phyloP scores from a whole-genome alignment of 257 asterid genomes.

The Ophiorrhiza pumila region DNA sequence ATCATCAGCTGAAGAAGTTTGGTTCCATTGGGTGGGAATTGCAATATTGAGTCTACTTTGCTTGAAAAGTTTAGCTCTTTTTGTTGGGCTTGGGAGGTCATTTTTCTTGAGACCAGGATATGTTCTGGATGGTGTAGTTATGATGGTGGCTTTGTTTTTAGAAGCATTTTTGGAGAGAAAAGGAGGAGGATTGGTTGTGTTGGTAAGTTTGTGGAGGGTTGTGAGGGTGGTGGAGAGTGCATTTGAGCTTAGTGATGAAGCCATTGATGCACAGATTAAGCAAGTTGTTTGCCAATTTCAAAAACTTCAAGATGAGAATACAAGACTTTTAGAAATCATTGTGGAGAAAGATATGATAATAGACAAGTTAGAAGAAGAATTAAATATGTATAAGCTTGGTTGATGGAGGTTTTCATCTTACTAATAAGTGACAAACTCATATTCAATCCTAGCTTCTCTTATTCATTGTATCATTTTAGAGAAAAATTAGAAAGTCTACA shows the following conservation, averaged over 20 bases:
- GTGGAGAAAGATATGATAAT: slow-evolving; percentile 30
- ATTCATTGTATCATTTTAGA: too few species aligned
- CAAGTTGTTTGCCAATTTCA: slow-evolving; percentile 27
- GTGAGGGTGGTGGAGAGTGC: slow-evolving; percentile 35
- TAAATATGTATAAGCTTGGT: neutral
- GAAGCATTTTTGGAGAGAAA: slow-evolving; percentile 24
- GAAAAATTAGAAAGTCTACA: too few species aligned
- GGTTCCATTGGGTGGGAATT: slow-evolving; percentile 31
- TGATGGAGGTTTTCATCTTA: neutral
- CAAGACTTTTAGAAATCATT: slow-evolving; percentile 19
- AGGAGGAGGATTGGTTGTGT: slow-evolving; percentile 33
- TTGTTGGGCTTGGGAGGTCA: slow-evolving; percentile 17
- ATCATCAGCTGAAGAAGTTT: slow-evolving; percentile 2
- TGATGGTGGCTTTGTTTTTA: slow-evolving; percentile 29
- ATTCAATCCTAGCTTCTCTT: too few species aligned
- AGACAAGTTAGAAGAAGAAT: slow-evolving; percentile 18
- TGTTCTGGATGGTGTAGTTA: slow-evolving; percentile 27
- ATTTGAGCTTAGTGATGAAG: slow-evolving; percentile 35
- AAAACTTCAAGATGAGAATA: slow-evolving; percentile 25
- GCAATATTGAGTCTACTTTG: slow-evolving; percentile 21
- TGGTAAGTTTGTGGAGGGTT: slow-evolving; percentile 36
- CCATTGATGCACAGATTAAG: slow-evolving; percentile 29
- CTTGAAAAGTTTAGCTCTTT: slow-evolving; percentile 18
- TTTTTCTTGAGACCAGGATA: slow-evolving; percentile 24
- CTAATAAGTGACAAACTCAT: too few species aligned